These are phyloP conservation scores for Cercospora canescens DNA, from an alignment of 2,329 filamentous ascomycete genomes.

Conservation along the genomic window DNA sequence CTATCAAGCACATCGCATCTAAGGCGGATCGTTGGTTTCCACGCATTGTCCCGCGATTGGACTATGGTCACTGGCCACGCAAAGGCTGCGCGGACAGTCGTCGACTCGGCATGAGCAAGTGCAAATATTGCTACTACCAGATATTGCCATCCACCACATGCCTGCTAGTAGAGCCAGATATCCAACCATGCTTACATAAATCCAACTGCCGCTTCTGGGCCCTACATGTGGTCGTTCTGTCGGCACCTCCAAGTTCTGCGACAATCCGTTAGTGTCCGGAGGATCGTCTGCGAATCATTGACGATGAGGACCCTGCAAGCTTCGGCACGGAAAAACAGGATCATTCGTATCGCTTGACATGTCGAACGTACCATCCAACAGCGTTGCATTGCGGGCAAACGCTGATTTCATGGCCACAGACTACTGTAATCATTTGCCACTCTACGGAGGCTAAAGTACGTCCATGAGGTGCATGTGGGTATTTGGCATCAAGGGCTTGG, in stretches of 20 bases:
- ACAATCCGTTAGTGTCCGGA: slow-evolving; percentile 5
- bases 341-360: background rate
- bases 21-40: background rate
- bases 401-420: too few relatives aligned
- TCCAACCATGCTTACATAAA: slow-evolving; percentile 2
- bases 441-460: too few relatives aligned
- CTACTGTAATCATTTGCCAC: too few relatives aligned
- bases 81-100: background rate
- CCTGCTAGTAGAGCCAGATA: background rate
- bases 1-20: background rate
- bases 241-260: slow-evolving; percentile 11
- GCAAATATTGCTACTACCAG: background rate
- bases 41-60: background rate
- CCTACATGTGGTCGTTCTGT: slow-evolving; percentile 12
- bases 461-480: too few relatives aligned
- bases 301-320: background rate
- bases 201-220: slow-evolving; percentile 7
- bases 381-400: too few relatives aligned
- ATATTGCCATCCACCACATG: background rate
- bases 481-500: too few relatives aligned
- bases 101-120: background rate
- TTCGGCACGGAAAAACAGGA: background rate
- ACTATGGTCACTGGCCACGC: background rate
- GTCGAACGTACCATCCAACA: too few relatives aligned
- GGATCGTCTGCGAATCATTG: background rate